These are phyloP conservation scores for Sugiyamaella castrensis DNA, from an alignment of 1,139 yeast genomes.

Conservation along the genomic window DNA sequence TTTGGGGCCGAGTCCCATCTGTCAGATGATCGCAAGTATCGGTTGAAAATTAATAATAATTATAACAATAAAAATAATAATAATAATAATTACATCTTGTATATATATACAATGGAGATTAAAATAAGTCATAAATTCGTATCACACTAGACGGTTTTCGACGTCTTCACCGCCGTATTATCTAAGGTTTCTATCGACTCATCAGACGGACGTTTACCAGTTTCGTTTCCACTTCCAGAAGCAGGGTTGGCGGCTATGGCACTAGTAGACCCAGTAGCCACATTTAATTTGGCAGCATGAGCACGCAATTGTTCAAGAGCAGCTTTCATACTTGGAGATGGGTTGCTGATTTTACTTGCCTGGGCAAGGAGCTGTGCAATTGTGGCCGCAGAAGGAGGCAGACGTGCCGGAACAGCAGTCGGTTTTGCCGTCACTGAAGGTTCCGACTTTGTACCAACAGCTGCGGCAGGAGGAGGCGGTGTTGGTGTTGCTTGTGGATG, in stretches of 20 bases:
- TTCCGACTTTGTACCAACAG: constrained; percentile 10
- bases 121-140: constrained; percentile 15
- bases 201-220: constrained; percentile 22
- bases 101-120: constrained; percentile 7
- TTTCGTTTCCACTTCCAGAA: neutral
- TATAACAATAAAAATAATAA: neutral
- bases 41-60: no score
- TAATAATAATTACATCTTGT: constrained; percentile 8
- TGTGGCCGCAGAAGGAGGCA: constrained; percentile 26
- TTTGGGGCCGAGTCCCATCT: no score
- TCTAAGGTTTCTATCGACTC: constrained; percentile 18
- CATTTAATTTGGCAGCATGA: constrained; percentile 33
- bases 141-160: constrained; percentile 17
- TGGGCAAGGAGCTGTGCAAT: constrained; percentile 38
- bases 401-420: constrained; percentile 3
- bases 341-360: constrained; percentile 39
- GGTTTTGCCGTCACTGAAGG: constrained; percentile 15
- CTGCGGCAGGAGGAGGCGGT: constrained; percentile 5
- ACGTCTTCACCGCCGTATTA: constrained; percentile 20
- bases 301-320: constrained; percentile 39
- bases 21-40: no score
- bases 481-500: neutral
- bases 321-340: constrained; percentile 36
- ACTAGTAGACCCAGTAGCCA: constrained; percentile 11
- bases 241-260: neutral